These are phyloP conservation scores for Grosmannia huntii DNA, from an alignment of 2,329 filamentous ascomycete genomes.

Conservation along the genomic window DNA sequence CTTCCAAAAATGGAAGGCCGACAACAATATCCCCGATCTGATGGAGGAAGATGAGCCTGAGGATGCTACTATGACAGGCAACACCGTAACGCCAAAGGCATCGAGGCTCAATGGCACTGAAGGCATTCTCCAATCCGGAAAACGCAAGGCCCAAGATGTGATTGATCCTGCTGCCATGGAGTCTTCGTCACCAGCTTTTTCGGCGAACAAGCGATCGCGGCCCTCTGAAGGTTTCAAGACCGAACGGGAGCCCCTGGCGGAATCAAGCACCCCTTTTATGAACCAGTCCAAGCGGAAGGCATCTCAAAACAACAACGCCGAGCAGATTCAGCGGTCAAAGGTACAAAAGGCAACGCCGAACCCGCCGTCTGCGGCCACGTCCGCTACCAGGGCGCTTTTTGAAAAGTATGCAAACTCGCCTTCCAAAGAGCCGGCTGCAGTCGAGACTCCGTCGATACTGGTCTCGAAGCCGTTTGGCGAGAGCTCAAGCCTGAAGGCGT, in stretches of 20 bases:
- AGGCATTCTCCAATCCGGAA: slow-evolving; percentile 20
- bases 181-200: slow-evolving; percentile 14
- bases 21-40: slow-evolving; percentile 39
- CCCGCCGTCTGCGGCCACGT: slow-evolving; percentile 18
- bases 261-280: slow-evolving; percentile 21
- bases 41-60: slow-evolving; percentile 31
- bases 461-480: slow-evolving; percentile 15
- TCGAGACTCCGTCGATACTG: slow-evolving; percentile 7
- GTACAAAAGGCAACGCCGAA: slow-evolving; percentile 27
- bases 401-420: slow-evolving; percentile 44
- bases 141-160: slow-evolving; percentile 46
- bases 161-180: slow-evolving; percentile 21
- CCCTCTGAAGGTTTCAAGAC: slow-evolving; percentile 12
- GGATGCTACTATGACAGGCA: not conserved
- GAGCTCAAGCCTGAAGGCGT: slow-evolving; percentile 13
- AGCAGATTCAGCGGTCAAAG: slow-evolving; percentile 37
- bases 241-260: slow-evolving; percentile 22
- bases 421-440: slow-evolving; percentile 19
- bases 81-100: slow-evolving; percentile 6
- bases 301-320: slow-evolving; percentile 27
- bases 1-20: slow-evolving; percentile 44
- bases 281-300: slow-evolving; percentile 41
- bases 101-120: slow-evolving; percentile 23
- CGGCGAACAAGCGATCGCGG: slow-evolving; percentile 35
- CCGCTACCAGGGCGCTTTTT: slow-evolving; percentile 42